A percentile compares a stretch with the other conserved stretches of the same genome.
These are phyloP conservation scores for Mortierella sp. DNA, from an alignment of 371 early-diverging fungal genomes.

Conservation along the genomic window DNA sequence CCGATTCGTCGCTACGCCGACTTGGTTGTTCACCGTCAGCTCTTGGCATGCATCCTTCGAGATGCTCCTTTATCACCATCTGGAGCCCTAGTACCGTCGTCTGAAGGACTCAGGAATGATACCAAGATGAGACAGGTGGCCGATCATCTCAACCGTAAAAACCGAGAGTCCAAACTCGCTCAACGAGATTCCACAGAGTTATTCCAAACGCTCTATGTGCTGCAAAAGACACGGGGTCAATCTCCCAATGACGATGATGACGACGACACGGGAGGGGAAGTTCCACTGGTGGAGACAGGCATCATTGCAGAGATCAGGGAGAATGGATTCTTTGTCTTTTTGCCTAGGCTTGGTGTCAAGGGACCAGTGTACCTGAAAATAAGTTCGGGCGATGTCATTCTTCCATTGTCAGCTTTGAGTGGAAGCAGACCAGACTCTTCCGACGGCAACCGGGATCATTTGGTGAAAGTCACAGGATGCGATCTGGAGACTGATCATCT, in stretches of 20 bases:
- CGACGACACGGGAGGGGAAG: conserved; percentile 10
- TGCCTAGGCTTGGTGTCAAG: conserved; percentile 75
- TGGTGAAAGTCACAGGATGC: conserved; percentile 26
- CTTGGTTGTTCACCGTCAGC: conserved; percentile 93
- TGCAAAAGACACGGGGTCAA: conserved; percentile 58
- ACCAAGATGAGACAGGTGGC: conserved; percentile 63
- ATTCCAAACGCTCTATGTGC: conserved; percentile 78
- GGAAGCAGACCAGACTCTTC: background rate
- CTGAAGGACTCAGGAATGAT: conserved; percentile 57
- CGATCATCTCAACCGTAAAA: conserved; percentile 72
- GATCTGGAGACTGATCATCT: conserved; percentile 48
- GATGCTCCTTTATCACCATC: background rate
- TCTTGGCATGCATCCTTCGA: conserved; percentile 61
- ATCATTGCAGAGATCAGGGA: conserved; percentile 81
- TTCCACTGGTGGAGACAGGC: conserved; percentile 67
- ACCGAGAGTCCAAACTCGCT: conserved; percentile 79
- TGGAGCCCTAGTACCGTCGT: too few species aligned
- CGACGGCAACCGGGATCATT: conserved; percentile 10
- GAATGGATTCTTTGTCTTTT: conserved; percentile 78
- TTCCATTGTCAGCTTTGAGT: conserved; percentile 68
- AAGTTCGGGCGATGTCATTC: conserved; percentile 60
- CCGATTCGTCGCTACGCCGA: conserved; percentile 99
- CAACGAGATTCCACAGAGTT: conserved; percentile 82
- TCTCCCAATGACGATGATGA: background rate
- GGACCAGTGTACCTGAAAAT: conserved; percentile 76